Evolutionary conservation across 169 alveolate genomes (phyloP), one percentile per base, ranked within the genome.

Genomic region (Plasmodium gaboni): DNA sequence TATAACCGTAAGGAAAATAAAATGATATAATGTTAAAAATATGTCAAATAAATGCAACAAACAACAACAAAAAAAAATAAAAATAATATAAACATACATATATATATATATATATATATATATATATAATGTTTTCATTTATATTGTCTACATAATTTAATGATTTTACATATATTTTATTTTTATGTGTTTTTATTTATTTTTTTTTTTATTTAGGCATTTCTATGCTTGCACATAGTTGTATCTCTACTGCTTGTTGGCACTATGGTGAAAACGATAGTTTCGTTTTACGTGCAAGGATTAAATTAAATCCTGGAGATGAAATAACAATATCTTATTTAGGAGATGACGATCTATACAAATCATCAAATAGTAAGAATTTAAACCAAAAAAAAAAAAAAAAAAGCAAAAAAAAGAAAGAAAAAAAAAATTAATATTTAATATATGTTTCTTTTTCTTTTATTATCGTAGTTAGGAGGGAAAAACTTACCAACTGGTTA

Each of bases 171-270:
- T 38, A 38, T 5, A 1, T 38, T 38, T 38, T 38, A 38, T 38
- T 38, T 38, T 38, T 38, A 38, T 38, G 8, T 32, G 22, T 19
- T 10, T 50, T 72, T 26, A 26, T 50, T 72, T n/a, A 15, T 44
- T 28, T 70, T 48, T 65, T 86, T 32, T 60, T 80, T 19, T 88
- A 28, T 70, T 42, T 64, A 93, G 96, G 93, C 51, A 95, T 95
- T 8, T 94, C 97, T 26, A 93, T 86, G 93, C 89, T 94, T 72
- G 96, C 97, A 1, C 97, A 95, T 76, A 94, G 95, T 53, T 95
- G 97, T 57, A 95, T 93, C 73, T 94, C 97, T 10, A 92, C 96
- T 24, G 94, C 96, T 64, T 94, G 97, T 65, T 95, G 97, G 97
- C 96, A 95, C 71, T 95, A 95, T 69, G 92, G 93, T 6, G 96